Evolutionary conservation across 768 basidiomycete genomes (phyloP).

Genomic region (Gautieria morchelliformis): DNA sequence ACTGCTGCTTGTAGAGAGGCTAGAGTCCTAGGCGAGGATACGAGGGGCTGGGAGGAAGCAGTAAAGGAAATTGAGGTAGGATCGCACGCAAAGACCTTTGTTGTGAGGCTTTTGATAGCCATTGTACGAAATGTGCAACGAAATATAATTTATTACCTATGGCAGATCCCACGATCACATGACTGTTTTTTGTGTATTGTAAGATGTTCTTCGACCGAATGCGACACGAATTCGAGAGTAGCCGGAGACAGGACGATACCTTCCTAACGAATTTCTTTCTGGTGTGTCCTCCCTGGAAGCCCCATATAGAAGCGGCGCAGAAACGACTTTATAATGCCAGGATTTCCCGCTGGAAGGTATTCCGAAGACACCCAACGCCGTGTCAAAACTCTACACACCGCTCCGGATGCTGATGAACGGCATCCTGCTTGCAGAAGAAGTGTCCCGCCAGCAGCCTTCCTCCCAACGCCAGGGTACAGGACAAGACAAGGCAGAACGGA

Average conservation of each 20-base stretch:
- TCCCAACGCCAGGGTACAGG: neutral
- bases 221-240: too few relatives aligned
- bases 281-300: neutral
- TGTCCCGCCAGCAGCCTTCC: too few relatives aligned
- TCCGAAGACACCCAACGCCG: neutral
- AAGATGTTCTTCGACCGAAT: too few relatives aligned
- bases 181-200: too few relatives aligned
- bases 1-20: slow-evolving; percentile 48
- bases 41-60: slow-evolving; percentile 33
- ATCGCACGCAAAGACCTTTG: slow-evolving; percentile 52
- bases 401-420: neutral
- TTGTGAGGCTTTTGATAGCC: neutral
- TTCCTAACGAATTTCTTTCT: neutral
- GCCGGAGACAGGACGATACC: too few relatives aligned
- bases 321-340: neutral
- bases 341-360: neutral
- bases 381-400: neutral
- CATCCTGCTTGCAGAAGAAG: neutral
- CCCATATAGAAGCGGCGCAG: too few relatives aligned
- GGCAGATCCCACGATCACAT: too few relatives aligned
- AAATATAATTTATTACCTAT: too few relatives aligned
- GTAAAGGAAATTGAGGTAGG: slow-evolving; percentile 51
- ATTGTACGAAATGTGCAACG: neutral
- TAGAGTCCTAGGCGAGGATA: slow-evolving; percentile 42
- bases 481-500: too few relatives aligned